These are phyloP conservation scores for Ceratobasidium sp. DNA, from an alignment of 1,284 basidiomycete genomes.

Conservation along the genomic window DNA sequence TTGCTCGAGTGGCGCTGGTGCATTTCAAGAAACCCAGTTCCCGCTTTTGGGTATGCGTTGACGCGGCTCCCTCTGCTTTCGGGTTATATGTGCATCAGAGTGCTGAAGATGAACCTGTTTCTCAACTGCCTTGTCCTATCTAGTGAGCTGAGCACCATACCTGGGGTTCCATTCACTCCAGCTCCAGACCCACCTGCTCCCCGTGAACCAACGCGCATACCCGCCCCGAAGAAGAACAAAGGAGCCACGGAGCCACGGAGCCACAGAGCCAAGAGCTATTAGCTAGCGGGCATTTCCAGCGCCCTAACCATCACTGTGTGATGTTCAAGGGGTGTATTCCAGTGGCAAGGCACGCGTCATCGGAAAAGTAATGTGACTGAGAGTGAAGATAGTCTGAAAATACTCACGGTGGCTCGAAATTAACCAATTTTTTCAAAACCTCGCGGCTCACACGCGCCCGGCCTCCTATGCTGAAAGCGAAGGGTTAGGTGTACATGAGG, in stretches of 20 bases:
- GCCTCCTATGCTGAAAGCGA: not conserved
- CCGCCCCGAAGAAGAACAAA: too few species aligned
- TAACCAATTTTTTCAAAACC: not conserved
- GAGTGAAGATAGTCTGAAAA: not conserved
- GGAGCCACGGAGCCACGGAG: too few species aligned
- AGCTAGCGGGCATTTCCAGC: not conserved
- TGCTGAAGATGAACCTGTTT: not conserved
- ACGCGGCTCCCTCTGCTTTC: not conserved
- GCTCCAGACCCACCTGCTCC: conserved; percentile 3
- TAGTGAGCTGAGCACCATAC: not conserved
- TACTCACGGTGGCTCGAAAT: not conserved
- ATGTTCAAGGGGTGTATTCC: not conserved
- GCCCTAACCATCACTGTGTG: not conserved
- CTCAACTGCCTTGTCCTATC: conserved; percentile 1
- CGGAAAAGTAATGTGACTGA: not conserved
- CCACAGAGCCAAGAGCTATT: too few species aligned
- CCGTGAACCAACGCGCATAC: conserved; percentile 1
- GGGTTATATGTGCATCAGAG: not conserved
- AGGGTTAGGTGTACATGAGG: not conserved
- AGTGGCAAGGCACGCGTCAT: not conserved
- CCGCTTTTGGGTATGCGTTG: conserved; percentile 18
- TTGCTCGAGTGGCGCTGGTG: conserved; percentile 5
- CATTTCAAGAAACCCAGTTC: not conserved
- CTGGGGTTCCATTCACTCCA: not conserved
- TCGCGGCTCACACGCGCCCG: not conserved